phyloP scores from a whole-genome alignment of 192 early-diverging fungal genomes.

The Coemansia sp. region DNA sequence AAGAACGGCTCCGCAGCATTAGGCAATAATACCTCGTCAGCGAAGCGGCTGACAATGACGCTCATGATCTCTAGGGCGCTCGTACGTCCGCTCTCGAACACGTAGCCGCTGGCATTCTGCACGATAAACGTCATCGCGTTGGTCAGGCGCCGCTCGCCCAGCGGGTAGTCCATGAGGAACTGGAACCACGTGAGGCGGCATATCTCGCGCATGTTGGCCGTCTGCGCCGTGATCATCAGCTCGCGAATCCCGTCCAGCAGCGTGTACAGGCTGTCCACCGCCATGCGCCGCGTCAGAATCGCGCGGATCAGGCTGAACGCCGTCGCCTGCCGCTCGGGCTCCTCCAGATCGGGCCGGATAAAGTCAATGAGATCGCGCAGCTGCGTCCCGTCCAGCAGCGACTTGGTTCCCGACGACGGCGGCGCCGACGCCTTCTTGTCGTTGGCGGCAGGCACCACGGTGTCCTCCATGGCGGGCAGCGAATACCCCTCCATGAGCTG shows the following conservation, averaged over 20 bases:
- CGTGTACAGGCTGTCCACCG: constrained; percentile 90
- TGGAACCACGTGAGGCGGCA: constrained; percentile 81
- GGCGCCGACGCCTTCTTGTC: not conserved
- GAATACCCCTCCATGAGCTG: constrained; percentile 57
- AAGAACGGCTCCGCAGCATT: constrained; percentile 83
- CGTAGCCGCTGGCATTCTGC: constrained; percentile 84
- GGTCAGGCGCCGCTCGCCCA: constrained; percentile 74
- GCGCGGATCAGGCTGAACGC: constrained; percentile 86
- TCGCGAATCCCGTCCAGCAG: constrained; percentile 80
- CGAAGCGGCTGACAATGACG: constrained; percentile 76
- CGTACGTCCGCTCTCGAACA: constrained; percentile 87
- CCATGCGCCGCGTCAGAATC: constrained; percentile 80
- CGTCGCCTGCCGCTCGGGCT: constrained; percentile 79
- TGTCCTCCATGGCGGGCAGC: constrained; percentile 6
- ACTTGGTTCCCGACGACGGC: constrained; percentile 11
- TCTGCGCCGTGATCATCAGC: constrained; percentile 88
- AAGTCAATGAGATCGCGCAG: constrained; percentile 77
- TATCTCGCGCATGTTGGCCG: constrained; percentile 72
- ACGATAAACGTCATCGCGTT: constrained; percentile 88
- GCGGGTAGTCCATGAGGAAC: constrained; percentile 96
- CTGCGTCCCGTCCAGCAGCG: constrained; percentile 56
- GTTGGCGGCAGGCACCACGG: not conserved
- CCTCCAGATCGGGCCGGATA: constrained; percentile 87
- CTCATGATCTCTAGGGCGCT: constrained; percentile 89
- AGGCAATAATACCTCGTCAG: constrained; percentile 68